Conservation (phyloP, 345 rosid species). For the Populus pruinosa region DNA sequence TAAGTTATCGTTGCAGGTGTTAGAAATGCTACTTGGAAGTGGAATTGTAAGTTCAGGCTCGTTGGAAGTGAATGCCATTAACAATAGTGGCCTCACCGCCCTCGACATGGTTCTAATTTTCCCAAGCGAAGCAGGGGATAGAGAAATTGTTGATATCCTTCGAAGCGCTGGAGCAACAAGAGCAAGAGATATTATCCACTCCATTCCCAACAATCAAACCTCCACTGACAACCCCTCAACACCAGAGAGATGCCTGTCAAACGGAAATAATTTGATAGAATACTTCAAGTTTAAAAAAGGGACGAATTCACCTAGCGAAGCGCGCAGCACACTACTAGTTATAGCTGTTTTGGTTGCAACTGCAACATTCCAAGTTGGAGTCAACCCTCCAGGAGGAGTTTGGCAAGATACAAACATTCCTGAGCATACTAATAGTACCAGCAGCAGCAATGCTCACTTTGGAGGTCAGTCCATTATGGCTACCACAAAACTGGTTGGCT, state of each 20-base stretch:
- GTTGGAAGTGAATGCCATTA: slow-evolving; percentile 15
- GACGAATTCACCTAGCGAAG: slow-evolving; percentile 57
- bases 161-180: slow-evolving; percentile 1
- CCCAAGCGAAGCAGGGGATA: slow-evolving; percentile 21
- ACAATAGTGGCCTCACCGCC: slow-evolving; percentile 12
- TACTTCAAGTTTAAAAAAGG: slow-evolving; percentile 56
- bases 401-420: slow-evolving; percentile 43
- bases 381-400: slow-evolving; percentile 13
- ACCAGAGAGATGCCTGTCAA: slow-evolving; percentile 3
- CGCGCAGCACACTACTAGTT: slow-evolving; percentile 41
- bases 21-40: slow-evolving; percentile 3
- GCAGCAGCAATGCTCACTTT: slow-evolving; percentile 10
- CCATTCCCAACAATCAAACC: not conserved
- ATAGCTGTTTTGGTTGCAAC: slow-evolving; percentile 55
- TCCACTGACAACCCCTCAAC: not conserved
- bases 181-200: not conserved
- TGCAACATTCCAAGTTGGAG: slow-evolving; percentile 34
- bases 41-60: not conserved
- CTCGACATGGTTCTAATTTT: slow-evolving; percentile 9
- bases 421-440: slow-evolving; percentile 14
- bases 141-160: slow-evolving; percentile 16
- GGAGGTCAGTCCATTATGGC: slow-evolving; percentile 48
- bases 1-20: slow-evolving; percentile 5
- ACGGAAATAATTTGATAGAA: slow-evolving; percentile 22
- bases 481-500: slow-evolving; percentile 15